Base-by-base conservation (phyloP, 2,329 filamentous ascomycete genomes). In the Cladophialophora carrionii region DNA sequence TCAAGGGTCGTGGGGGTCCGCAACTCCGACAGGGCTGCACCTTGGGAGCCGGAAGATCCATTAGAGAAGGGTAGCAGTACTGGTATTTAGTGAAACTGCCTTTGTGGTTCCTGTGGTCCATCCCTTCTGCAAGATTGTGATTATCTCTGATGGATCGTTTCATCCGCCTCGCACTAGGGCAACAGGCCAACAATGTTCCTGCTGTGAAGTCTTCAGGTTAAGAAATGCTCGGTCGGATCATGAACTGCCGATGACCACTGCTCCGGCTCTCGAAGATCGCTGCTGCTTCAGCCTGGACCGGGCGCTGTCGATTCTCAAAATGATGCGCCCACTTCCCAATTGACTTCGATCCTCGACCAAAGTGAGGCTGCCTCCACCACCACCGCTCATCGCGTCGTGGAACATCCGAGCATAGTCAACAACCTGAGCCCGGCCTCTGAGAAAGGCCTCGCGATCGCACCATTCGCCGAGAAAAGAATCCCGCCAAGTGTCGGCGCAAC, bases 391-490 rank as follows among this genome's bases (percentile, higher is more conserved):
- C 20, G 57, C 65, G 43, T 57, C 31, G 46, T 63, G 62, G 41
- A 71, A 58, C 10, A 63, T n/a, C 46, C 56, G 48, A 29, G 70
- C 67, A 59, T 69, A 71, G n/a, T 57, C 54, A 10, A 70, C 48
- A 9, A 70, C 22, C 41, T 70, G 65, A 32, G 64, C 52, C 4
- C 67, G 57, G 29, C 68, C 70, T 43, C 55, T 61, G 32, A 70
- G 37, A 37, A 71, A 70, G 4, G 57, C 51, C 31, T 71, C 65
- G 2, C 68, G 68, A 57, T 71, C 70, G 43, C 67, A 67, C 67
- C 63, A 68, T 55, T 68, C 68, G 17, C 68, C 70, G 26, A 70
- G 62, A 57, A 67, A 71, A 1, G 70, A 70, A 26, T 68, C 52
- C 37, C 61, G 61, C 70, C 70, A 71, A 22, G 64, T 59, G 17